These are phyloP conservation scores for Ascochyta viciae-villosae DNA, from an alignment of 2,329 filamentous ascomycete species.

Conservation along the genomic window DNA sequence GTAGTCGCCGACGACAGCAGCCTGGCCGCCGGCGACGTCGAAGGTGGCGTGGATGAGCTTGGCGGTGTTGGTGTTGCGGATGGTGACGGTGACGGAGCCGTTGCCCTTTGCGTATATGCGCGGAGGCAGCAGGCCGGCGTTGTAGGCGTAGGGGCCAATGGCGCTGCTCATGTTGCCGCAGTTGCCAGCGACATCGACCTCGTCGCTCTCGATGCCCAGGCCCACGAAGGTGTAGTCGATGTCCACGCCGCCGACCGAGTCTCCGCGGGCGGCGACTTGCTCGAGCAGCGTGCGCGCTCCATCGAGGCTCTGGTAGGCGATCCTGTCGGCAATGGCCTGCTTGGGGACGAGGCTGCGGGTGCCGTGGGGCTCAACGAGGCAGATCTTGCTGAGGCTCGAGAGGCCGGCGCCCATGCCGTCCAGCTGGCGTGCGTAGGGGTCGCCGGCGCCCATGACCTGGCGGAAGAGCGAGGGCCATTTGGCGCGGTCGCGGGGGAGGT, in stretches of 20 bases:
- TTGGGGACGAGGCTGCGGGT: conserved; percentile 4
- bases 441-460: conserved; percentile 67
- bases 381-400: conserved; percentile 74
- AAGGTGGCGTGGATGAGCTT: conserved; percentile 69
- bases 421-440: conserved; percentile 72
- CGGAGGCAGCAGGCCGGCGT: conserved; percentile 59
- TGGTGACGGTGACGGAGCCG: conserved; percentile 59
- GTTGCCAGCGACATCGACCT: conserved; percentile 72
- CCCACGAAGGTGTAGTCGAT: conserved; percentile 77
- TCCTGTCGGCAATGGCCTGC: conserved; percentile 17
- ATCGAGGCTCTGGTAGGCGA: conserved; percentile 5
- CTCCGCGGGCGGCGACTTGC: conserved; percentile 1
- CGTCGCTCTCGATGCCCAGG: conserved; percentile 67
- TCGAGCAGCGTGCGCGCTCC: conserved; percentile 8
- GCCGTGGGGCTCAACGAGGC: conserved; percentile 61
- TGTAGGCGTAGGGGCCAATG: conserved; percentile 67
- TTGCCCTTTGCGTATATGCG: conserved; percentile 35
- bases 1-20: conserved; percentile 61
- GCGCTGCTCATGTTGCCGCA: conserved; percentile 83
- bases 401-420: conserved; percentile 74
- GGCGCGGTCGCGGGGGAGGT: conserved; percentile 57
- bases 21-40: conserved; percentile 57
- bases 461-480: conserved; percentile 64
- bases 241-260: conserved; percentile 48
- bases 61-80: conserved; percentile 75